phyloP scores from a whole-genome alignment of 2,329 filamentous ascomycete genomes.

The Corniculantispora saksenae region DNA sequence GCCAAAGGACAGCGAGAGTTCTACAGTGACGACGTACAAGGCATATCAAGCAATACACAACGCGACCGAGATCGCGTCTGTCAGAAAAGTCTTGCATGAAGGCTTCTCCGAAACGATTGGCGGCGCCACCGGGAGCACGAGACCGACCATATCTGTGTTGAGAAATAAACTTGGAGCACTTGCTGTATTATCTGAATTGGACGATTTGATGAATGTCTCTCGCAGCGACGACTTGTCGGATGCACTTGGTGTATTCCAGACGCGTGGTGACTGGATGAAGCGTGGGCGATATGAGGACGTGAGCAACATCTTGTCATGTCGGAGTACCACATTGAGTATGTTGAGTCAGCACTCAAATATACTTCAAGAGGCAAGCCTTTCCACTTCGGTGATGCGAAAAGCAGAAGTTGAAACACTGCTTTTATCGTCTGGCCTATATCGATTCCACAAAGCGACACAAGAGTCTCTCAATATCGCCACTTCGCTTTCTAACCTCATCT shows the following conservation, averaged over 20 bases:
- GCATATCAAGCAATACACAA: conserved; percentile 78
- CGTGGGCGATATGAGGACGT: conserved; percentile 79
- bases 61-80: conserved; percentile 55
- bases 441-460: conserved; percentile 79
- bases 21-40: conserved; percentile 73
- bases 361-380: conserved; percentile 60
- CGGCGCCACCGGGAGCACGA: conserved; percentile 49
- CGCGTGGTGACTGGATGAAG: conserved; percentile 76
- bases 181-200: conserved; percentile 77
- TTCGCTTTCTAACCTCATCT: conserved; percentile 75
- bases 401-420: conserved; percentile 78
- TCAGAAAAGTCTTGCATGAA: conserved; percentile 61
- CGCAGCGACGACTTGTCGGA: conserved; percentile 61
- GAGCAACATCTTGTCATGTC: conserved; percentile 76
- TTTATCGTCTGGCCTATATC: conserved; percentile 71
- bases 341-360: conserved; percentile 71
- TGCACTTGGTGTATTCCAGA: conserved; percentile 63
- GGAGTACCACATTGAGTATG: conserved; percentile 79
- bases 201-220: conserved; percentile 69
- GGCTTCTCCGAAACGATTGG: conserved; percentile 63
- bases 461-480: conserved; percentile 86
- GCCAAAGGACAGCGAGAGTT: conserved; percentile 61
- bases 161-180: conserved; percentile 61
- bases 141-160: conserved; percentile 50
- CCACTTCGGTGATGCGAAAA: conserved; percentile 63